Base-by-base conservation (phyloP, 805 yeast species). In the Crinitomyces ghanaensis region DNA sequence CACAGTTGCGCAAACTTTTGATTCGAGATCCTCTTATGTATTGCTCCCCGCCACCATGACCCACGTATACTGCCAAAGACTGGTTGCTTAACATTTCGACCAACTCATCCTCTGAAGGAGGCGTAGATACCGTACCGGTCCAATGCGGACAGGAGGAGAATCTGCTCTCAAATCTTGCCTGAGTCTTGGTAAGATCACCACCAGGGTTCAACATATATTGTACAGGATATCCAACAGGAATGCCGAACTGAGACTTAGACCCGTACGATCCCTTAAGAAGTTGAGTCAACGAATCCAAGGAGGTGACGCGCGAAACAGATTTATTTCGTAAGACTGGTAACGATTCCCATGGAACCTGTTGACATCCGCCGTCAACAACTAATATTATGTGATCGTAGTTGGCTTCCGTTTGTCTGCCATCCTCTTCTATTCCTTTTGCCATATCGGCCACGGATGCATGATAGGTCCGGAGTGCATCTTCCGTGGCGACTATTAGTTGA, bases 21-120 rank as follows among this genome's bases (percentile, higher is more conserved):
- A 85, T 55, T 1, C 68, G 56, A 4, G 72, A 63, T 1, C 76
- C 62, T 19, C 74, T 64, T 7, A 83, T 59, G 48, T 74, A 84
- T 40, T 80, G 85, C 41, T 83, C 88, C n/a, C 97, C 95, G 4
- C 95, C 91, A 0, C 97, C 96, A 56, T 91, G 99, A 0, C 99
- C 99, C 35, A 86, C 64, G 51, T 82, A 91, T 0, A 88, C 60
- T 44, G 78, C 79, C 6, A 81, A 42, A 24, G 70, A 63, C 1
- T 68, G 56, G 2, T 48, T 30, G 2, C 45, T 38, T 6, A 86
- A 49, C 12, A 64, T 62, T 0, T 54, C 33, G 1, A 65, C 40
- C 22, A 85, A 60, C 13, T 68, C 63, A 0, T 53, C 56, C 35
- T 80, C 91, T 0, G 59, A 42, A 0, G 95, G 95, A 28, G 58